Evolutionary conservation across 2,329 filamentous ascomycete species (phyloP).

Genomic region (Anthostomella pinea): DNA sequence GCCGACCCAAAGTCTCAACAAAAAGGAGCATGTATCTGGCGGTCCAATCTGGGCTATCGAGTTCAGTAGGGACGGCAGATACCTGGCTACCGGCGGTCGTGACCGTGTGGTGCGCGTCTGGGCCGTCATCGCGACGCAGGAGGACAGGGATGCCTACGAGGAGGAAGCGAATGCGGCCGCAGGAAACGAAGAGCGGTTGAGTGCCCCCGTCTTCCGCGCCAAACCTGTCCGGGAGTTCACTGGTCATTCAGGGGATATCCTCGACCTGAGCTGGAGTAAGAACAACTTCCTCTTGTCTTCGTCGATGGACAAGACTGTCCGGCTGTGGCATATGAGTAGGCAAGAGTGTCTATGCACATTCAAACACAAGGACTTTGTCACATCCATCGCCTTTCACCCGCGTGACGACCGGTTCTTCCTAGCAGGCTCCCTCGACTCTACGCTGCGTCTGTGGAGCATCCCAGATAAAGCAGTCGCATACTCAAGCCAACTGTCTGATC

Average conservation of each 20-base stretch:
- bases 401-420: constrained; percentile 95
- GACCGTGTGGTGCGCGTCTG: constrained; percentile 85
- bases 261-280: constrained; percentile 97
- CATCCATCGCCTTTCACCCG: constrained; percentile 91
- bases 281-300: constrained; percentile 96
- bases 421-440: constrained; percentile 85
- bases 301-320: constrained; percentile 96
- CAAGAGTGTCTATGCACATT: constrained; percentile 88
- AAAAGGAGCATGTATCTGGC: constrained; percentile 41
- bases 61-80: constrained; percentile 89
- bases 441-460: constrained; percentile 91
- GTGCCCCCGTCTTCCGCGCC: constrained; percentile 83
- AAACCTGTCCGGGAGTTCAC: constrained; percentile 76
- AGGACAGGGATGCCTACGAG: constrained; percentile 74
- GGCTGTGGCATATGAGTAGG: constrained; percentile 86
- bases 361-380: constrained; percentile 92
- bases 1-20: constrained; percentile 28
- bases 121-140: constrained; percentile 78
- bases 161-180: constrained; percentile 55
- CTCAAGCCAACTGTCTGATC: constrained; percentile 71
- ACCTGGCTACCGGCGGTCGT: constrained; percentile 87
- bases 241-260: constrained; percentile 79
- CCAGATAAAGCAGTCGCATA: constrained; percentile 93
- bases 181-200: constrained; percentile 62
- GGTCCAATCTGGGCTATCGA: constrained; percentile 88